phyloP scores from a whole-genome alignment of 345 rosid genomes.

The Eucalyptus sp. region DNA sequence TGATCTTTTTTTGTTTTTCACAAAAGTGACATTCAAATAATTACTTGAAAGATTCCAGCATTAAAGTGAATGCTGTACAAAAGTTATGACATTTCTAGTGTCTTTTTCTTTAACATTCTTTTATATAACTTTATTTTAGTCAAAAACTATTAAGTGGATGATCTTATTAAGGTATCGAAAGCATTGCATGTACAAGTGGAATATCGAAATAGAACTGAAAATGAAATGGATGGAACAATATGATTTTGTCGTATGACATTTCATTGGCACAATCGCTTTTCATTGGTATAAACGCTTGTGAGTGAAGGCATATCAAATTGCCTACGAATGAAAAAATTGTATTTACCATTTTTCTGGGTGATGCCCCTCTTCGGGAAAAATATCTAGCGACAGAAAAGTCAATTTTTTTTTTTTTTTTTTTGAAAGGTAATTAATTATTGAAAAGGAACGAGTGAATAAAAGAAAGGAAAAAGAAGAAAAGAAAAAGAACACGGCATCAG shows the following conservation, averaged over 20 bases:
- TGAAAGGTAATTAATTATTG: no score
- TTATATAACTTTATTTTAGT: background rate
- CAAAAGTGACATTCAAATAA: background rate
- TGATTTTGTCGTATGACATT: background rate
- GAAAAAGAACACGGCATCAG: no score
- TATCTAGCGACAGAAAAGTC: no score
- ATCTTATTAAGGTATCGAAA: background rate
- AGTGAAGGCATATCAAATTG: background rate
- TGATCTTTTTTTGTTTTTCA: background rate
- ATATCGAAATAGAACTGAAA: background rate
- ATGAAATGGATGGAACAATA: background rate
- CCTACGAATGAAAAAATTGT: no score
- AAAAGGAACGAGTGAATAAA: no score
- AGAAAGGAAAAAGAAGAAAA: no score
- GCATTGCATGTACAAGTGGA: background rate
- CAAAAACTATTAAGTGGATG: background rate
- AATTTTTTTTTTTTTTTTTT: no score
- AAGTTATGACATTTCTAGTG: no score
- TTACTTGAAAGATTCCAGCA: background rate
- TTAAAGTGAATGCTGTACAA: background rate
- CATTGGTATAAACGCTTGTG: background rate
- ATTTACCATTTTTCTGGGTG: no score
- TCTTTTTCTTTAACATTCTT: background rate
- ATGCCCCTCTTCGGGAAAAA: no score
- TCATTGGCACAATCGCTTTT: background rate